These are phyloP conservation scores for Penicillium carneum DNA, from an alignment of 2,329 filamentous ascomycete genomes.

Conservation along the genomic window DNA sequence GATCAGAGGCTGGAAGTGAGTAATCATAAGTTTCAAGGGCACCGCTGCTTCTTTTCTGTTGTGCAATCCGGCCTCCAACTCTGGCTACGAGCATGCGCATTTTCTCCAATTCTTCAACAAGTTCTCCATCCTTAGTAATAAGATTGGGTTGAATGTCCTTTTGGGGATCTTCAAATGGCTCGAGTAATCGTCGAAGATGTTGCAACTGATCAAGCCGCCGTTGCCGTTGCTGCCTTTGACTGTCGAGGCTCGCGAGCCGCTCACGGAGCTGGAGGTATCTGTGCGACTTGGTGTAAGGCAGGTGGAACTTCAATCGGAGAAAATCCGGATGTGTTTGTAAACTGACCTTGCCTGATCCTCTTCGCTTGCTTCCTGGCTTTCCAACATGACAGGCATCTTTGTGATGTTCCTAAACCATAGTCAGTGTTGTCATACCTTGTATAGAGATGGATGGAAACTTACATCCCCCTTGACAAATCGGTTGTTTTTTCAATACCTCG, in stretches of 20 bases:
- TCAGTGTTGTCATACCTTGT: conserved; percentile 13
- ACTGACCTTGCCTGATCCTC: conserved; percentile 46
- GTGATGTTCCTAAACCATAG: conserved; percentile 46
- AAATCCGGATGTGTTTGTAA: conserved; percentile 5
- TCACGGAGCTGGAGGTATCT: conserved; percentile 54
- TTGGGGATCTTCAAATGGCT: conserved; percentile 59
- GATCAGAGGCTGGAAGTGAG: conserved; percentile 38
- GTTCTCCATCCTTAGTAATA: conserved; percentile 59
- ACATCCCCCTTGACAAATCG: conserved; percentile 52
- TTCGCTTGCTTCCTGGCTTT: conserved; percentile 41
- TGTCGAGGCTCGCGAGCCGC: conserved; percentile 56
- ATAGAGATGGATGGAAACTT: conserved; percentile 19
- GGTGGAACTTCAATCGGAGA: conserved; percentile 30
- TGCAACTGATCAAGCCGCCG: conserved; percentile 57
- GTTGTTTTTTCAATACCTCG: conserved; percentile 48
- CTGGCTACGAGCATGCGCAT: conserved; percentile 58
- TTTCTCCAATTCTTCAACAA: conserved; percentile 59
- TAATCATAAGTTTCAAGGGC: conserved; percentile 30
- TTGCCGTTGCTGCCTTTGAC: conserved; percentile 55
- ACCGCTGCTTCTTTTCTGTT: conserved; percentile 34
- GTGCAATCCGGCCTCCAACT: conserved; percentile 49
- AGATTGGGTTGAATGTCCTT: conserved; percentile 63
- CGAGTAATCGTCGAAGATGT: conserved; percentile 56
- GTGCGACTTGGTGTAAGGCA: conserved; percentile 37
- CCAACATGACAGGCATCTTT: conserved; percentile 49